A percentile compares a stretch with the other conserved stretches of the same genome.
Conservation (phyloP, 352 stramenopile species). For the Globisporangium abappressorium region DNA sequence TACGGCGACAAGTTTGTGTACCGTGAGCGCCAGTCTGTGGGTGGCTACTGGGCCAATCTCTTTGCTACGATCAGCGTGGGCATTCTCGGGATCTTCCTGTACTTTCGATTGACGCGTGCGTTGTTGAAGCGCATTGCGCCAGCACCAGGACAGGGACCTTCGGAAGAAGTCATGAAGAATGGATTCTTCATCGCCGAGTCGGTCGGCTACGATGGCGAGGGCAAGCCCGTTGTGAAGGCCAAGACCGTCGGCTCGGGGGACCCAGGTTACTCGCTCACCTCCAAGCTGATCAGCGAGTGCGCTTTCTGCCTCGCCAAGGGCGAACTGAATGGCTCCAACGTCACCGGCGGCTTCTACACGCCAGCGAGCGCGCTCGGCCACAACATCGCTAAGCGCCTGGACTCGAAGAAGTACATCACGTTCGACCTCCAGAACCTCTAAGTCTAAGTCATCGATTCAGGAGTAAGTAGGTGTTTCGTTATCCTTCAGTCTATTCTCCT, state of each 20-base stretch:
- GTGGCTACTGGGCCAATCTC: constrained; percentile 26
- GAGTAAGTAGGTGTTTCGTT: neutral
- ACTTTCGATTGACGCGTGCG: constrained; percentile 50
- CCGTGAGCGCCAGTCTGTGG: constrained; percentile 52
- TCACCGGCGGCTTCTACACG: constrained; percentile 56
- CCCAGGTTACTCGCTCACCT: constrained; percentile 59
- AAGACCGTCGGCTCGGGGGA: constrained; percentile 43
- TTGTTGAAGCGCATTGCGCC: constrained; percentile 69
- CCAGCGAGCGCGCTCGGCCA: constrained; percentile 56
- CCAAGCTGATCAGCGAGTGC: constrained; percentile 53
- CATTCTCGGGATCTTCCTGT: constrained; percentile 43
- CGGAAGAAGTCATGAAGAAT: constrained; percentile 70
- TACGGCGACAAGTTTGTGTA: constrained; percentile 73
- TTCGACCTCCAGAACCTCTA: constrained; percentile 33
- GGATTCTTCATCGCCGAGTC: constrained; percentile 66
- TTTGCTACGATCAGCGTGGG: constrained; percentile 1
- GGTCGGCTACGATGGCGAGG: constrained; percentile 41
- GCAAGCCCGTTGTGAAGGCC: constrained; percentile 39
- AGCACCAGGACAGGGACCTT: constrained; percentile 78
- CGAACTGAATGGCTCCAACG: constrained; percentile 24
- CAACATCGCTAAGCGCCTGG: constrained; percentile 44
- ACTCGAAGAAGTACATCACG: constrained; percentile 55
- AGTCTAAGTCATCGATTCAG: neutral
- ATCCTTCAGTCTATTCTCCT: too few species aligned
- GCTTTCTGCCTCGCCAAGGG: constrained; percentile 56